These are phyloP conservation scores for Penicillium paneum DNA, from an alignment of 2,329 filamentous ascomycete genomes.

Conservation along the genomic window DNA sequence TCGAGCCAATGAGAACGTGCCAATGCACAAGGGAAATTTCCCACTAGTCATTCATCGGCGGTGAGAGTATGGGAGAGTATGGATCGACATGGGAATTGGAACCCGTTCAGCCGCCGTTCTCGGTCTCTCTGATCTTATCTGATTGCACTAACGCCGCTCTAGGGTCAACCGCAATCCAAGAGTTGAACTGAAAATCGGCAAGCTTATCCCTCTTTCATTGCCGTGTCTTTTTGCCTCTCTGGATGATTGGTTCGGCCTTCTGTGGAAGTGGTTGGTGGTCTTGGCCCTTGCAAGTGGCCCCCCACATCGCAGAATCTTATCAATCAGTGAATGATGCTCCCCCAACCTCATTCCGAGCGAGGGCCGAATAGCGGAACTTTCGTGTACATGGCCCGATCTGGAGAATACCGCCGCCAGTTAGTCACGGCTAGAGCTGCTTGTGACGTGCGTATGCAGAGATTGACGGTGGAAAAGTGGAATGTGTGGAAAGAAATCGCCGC, in stretches of 20 bases:
- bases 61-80: constrained; percentile 20
- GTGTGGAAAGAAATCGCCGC: neutral
- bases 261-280: constrained; percentile 2
- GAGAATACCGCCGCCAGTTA: neutral
- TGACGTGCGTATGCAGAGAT: neutral
- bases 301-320: constrained; percentile 18
- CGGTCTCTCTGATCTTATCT: constrained; percentile 24
- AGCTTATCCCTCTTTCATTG: neutral
- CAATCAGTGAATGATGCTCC: constrained; percentile 21
- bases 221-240: neutral
- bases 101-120: constrained; percentile 13
- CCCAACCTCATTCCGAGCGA: constrained; percentile 9
- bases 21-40: constrained; percentile 8
- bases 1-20: constrained; percentile 13
- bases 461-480: constrained; percentile 1
- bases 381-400: constrained; percentile 1
- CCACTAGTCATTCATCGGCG: constrained; percentile 6
- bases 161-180: constrained; percentile 12
- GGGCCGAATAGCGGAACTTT: constrained; percentile 19
- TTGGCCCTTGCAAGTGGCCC: constrained; percentile 3
- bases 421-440: neutral
- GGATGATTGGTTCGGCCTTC: constrained; percentile 1
- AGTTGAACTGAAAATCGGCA: neutral
- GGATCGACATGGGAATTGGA: constrained; percentile 15
- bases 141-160: constrained; percentile 21